A percentile compares a stretch with the other conserved stretches of the same genome.
These are phyloP conservation scores for Fusarium albosuccineum DNA, from an alignment of 2,329 filamentous ascomycete genomes.

Conservation along the genomic window DNA sequence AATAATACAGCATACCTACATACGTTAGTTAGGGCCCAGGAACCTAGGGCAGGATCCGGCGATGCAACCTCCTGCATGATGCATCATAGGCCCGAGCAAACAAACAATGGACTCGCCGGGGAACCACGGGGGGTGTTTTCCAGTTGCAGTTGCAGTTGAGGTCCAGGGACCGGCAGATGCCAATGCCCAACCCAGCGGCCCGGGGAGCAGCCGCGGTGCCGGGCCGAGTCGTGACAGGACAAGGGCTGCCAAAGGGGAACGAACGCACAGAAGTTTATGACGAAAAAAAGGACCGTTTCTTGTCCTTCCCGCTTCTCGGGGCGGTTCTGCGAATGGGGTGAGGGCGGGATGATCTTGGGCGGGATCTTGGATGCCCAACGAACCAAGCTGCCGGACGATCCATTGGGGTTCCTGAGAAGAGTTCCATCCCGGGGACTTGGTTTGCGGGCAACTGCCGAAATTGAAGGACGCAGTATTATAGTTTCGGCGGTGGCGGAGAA, in stretches of 20 bases:
- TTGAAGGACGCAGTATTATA: conserved; percentile 1
- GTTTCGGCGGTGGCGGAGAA: conserved; percentile 6
- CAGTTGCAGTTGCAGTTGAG: not conserved
- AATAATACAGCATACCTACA: conserved; percentile 24
- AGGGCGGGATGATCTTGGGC: conserved; percentile 27
- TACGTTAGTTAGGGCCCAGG: conserved; percentile 8
- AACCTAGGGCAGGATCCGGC: conserved; percentile 16
- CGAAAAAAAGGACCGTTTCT: not conserved
- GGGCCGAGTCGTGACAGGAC: conserved; percentile 33
- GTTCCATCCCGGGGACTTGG: not conserved
- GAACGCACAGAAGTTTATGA: conserved; percentile 24
- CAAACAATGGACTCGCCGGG: conserved; percentile 21
- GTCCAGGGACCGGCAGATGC: conserved; percentile 33
- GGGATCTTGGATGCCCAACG: conserved; percentile 35
- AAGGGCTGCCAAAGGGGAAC: not conserved
- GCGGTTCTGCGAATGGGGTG: conserved; percentile 27
- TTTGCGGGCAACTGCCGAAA: conserved; percentile 1
- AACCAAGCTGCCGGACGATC: conserved; percentile 31
- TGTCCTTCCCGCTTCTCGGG: not conserved
- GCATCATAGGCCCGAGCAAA: conserved; percentile 26
- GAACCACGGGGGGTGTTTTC: conserved; percentile 9
- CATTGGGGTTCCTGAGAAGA: not conserved
- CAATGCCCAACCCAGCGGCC: conserved; percentile 31
- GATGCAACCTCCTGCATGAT: conserved; percentile 45
- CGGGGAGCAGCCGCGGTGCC: conserved; percentile 40